Base-by-base conservation (phyloP, 805 yeast species). In the Saturnispora kantuleensis region DNA sequence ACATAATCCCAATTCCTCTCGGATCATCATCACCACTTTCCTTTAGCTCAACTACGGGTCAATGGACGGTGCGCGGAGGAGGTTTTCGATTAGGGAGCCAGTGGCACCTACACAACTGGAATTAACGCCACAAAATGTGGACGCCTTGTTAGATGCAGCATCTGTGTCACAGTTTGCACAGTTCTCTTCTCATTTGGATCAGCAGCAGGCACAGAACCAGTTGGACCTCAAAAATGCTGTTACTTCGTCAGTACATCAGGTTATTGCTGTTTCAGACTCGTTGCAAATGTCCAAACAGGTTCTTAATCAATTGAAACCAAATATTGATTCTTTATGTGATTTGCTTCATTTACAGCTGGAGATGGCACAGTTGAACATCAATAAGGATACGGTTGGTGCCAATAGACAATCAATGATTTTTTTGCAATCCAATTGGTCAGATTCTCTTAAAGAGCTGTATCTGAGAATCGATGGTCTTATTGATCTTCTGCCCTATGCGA, bases 381-480 rank as follows among this genome's bases (percentile, higher is more conserved):
- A 39, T 3, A 42, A 38, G 50, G 38, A 33, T 11, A 13, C 16
- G 11, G 26, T 26, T 10, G 17, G 42, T 2, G 63, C 69, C 42
- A 87, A 83, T 57, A 68, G 95, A 36, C 77, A 81, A 48, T 79
- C 88, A 44, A 77, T 87, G 42, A 54, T 82, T 43, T 76, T 84
- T 44, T 65, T 88, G 42, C 90, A 85, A 58, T 79, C 79, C 54
- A 75, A 84, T 68, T 87, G 96, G 96, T 83, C 79, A 12, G 69
- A 70, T 36, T 87, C 84, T 56, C 66, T 88, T 56, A 76, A 74
- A 44, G 71, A 76, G 8, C 64, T 88, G 42, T 87, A 81, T 60
- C 78, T 78, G 52, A 86, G 83, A 50, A 95, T 89, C 12, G 96
- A 89, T 51, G 94, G 96, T n/a, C 88, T 95, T 1, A 89, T 84